Conservation (phyloP, 495 filamentous ascomycete species). For the Filosporella fistucella region DNA sequence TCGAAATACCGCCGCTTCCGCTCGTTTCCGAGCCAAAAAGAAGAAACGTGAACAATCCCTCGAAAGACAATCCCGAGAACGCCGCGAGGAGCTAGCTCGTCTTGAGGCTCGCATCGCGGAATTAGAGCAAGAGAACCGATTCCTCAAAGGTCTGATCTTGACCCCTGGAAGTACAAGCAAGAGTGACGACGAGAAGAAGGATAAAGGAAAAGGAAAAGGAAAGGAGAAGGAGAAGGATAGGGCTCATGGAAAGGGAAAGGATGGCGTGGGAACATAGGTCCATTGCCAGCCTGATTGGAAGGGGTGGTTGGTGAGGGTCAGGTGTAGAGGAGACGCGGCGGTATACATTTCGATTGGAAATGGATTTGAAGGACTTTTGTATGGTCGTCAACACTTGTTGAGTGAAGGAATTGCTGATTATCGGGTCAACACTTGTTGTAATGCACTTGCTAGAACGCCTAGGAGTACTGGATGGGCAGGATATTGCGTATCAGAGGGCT, state of each 20-base stretch:
- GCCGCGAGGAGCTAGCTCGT: constrained; percentile 63
- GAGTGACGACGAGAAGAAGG: background rate
- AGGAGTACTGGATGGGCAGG: no score
- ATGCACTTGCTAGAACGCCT: no score
- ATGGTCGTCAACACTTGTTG: no score
- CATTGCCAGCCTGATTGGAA: no score
- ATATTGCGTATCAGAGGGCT: no score
- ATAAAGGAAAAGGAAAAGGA: background rate
- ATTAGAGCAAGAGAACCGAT: constrained; percentile 91
- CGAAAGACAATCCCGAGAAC: constrained; percentile 82
- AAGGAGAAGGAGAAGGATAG: constrained; percentile 2
- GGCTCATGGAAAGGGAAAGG: constrained; percentile 5
- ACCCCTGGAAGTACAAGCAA: constrained; percentile 52
- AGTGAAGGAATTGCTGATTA: no score
- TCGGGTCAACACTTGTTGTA: no score
- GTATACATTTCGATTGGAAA: no score
- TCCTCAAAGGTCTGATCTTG: constrained; percentile 86
- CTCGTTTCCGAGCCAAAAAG: constrained; percentile 97
- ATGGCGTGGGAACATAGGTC: constrained; percentile 1
- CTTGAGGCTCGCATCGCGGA: constrained; percentile 79
- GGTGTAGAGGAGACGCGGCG: no score
- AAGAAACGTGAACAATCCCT: constrained; percentile 92
- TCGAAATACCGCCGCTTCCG: constrained; percentile 90
- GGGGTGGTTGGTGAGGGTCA: no score
- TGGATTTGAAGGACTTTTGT: no score